Percentiles rank a stretch among this genome's conserved stretches.
Conservation (phyloP, 2,329 filamentous ascomycete species). For the Cercospora sesami region DNA sequence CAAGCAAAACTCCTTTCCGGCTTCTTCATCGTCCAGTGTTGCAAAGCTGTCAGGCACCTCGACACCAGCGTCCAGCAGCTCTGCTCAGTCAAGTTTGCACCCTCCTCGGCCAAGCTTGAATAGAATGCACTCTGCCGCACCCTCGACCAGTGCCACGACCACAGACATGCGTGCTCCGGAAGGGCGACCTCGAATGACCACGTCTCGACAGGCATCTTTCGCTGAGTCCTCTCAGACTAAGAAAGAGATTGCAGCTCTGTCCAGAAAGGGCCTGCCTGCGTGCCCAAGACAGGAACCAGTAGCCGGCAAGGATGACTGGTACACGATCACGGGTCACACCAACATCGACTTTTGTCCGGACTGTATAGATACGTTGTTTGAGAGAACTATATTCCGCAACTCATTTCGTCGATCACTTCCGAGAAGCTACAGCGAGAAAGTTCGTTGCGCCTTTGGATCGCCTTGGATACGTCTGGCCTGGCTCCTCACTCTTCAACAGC, state of each 20-base stretch:
- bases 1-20: conserved; percentile 14
- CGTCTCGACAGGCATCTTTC: conserved; percentile 26
- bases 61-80: conserved; percentile 9
- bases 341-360: conserved; percentile 79
- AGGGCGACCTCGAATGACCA: conserved; percentile 16
- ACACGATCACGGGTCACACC: conserved; percentile 69
- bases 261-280: conserved; percentile 54
- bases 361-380: conserved; percentile 72
- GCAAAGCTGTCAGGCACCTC: not conserved
- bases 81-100: conserved; percentile 9
- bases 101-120: conserved; percentile 18
- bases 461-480: conserved; percentile 85
- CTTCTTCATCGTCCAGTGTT: not conserved
- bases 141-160: not conserved
- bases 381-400: conserved; percentile 64
- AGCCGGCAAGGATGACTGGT: conserved; percentile 72
- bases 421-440: conserved; percentile 57
- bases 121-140: conserved; percentile 14
- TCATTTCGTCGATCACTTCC: conserved; percentile 64
- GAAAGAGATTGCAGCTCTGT: conserved; percentile 51
- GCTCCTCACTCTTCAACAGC: conserved; percentile 73
- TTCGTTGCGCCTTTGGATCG: conserved; percentile 76
- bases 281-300: conserved; percentile 68
- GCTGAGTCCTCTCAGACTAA: conserved; percentile 32
- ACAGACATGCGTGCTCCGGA: conserved; percentile 11